These are phyloP conservation scores for Hypoxylon fuscum DNA, from an alignment of 495 filamentous ascomycete genomes.

Conservation along the genomic window DNA sequence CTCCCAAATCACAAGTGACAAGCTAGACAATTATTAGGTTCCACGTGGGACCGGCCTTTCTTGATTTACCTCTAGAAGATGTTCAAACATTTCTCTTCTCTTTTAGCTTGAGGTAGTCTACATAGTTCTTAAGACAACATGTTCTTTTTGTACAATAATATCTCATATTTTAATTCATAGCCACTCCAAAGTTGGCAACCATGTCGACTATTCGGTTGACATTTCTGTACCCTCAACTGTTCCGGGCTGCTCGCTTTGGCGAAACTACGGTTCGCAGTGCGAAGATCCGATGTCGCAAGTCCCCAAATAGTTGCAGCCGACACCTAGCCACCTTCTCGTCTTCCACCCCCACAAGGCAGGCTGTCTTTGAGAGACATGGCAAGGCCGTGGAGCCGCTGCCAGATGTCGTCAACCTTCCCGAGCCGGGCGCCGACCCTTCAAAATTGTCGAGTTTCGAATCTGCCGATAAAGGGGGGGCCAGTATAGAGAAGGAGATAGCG, in stretches of 20 bases:
- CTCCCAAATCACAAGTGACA: background rate
- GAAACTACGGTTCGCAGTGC: conserved; percentile 53
- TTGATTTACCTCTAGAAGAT: conserved; percentile 3
- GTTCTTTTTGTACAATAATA: conserved; percentile 23
- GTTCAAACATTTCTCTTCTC: conserved; percentile 7
- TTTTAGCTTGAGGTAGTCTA: conserved; percentile 1
- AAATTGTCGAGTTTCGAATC: conserved; percentile 21
- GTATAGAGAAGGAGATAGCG: conserved; percentile 28
- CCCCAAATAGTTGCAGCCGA: conserved; percentile 44
- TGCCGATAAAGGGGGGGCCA: conserved; percentile 32
- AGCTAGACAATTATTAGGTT: conserved; percentile 4
- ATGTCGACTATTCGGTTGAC: conserved; percentile 76
- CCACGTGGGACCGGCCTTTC: conserved; percentile 22
- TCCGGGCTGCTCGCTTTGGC: conserved; percentile 52
- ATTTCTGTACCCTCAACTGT: conserved; percentile 79
- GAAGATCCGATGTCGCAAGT: conserved; percentile 51
- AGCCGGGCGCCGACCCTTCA: conserved; percentile 30
- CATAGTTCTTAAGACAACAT: conserved; percentile 21
- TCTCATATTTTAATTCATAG: conserved; percentile 13
- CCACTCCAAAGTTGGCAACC: conserved; percentile 23
- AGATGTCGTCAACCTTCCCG: conserved; percentile 30
- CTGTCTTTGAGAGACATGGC: conserved; percentile 63
- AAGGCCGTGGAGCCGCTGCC: conserved; percentile 68
- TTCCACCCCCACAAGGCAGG: conserved; percentile 42
- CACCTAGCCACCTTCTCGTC: conserved; percentile 46